Conservation (phyloP, 1,284 basidiomycete species). For the Apiotrichum laibachii region DNA sequence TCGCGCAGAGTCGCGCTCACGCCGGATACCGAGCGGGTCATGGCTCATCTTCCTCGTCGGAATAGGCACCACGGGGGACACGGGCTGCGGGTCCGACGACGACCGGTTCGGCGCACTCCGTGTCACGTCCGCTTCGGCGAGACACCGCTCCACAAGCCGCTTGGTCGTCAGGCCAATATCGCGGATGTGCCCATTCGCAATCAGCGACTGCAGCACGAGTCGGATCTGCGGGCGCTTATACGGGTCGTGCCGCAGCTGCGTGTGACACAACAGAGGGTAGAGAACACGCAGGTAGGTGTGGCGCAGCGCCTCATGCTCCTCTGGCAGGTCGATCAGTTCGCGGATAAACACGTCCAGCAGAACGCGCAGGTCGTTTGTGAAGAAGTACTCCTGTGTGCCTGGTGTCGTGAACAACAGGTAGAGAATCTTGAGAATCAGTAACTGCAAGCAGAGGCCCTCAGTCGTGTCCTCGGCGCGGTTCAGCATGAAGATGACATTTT, state of each 20-base stretch:
- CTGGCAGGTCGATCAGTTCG: conserved; percentile 84
- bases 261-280: conserved; percentile 90
- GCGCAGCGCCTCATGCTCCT: conserved; percentile 90
- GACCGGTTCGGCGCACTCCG: background rate
- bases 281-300: conserved; percentile 96
- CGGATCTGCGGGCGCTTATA: conserved; percentile 93
- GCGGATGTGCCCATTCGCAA: conserved; percentile 70
- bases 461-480: conserved; percentile 84
- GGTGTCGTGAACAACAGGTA: conserved; percentile 93
- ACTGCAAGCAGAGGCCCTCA: conserved; percentile 91
- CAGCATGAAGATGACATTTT: conserved; percentile 98
- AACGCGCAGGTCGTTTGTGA: conserved; percentile 94
- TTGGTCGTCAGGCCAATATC: conserved; percentile 82
- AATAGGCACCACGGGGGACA: background rate
- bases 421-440: conserved; percentile 90
- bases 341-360: conserved; percentile 95
- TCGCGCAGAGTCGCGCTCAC: background rate
- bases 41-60: background rate
- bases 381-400: conserved; percentile 93
- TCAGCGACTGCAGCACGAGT: conserved; percentile 73
- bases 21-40: background rate
- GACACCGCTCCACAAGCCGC: conserved; percentile 86
- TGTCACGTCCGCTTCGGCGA: conserved; percentile 46
- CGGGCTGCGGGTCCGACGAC: background rate
- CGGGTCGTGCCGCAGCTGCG: conserved; percentile 76